Evolutionary conservation across 2,329 filamentous ascomycete genomes (phyloP).

Genomic region (Cryphonectria nitschkei): DNA sequence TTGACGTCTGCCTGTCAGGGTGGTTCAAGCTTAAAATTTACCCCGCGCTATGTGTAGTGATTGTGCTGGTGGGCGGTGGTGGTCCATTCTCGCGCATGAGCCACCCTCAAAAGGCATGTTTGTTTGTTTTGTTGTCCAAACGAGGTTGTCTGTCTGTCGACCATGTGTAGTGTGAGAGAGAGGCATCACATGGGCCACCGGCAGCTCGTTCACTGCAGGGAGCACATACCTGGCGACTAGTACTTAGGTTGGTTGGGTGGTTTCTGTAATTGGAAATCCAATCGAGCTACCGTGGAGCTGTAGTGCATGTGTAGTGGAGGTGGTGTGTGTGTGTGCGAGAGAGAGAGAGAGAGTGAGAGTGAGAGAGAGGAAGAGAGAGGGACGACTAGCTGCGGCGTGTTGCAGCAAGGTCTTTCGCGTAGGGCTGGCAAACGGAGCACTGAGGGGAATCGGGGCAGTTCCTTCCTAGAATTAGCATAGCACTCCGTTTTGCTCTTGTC

Average conservation of each 20-base stretch:
- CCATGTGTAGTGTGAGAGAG: not conserved
- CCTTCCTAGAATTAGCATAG: slow-evolving; percentile 5
- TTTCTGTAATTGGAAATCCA: not conserved
- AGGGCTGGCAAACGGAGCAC: slow-evolving; percentile 16
- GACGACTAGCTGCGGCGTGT: not conserved
- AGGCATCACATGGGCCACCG: not conserved
- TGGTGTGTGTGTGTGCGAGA: not conserved
- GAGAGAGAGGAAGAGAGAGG: no score
- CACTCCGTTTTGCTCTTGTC: slow-evolving; percentile 14
- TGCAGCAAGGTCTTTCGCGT: not conserved
- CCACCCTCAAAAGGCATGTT: not conserved
- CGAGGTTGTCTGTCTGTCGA: no score
- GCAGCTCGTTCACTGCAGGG: not conserved
- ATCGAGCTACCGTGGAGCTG: not conserved
- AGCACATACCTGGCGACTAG: not conserved
- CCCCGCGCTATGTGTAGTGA: not conserved
- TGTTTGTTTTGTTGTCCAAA: not conserved
- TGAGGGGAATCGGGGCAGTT: not conserved
- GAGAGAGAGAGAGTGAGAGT: not conserved
- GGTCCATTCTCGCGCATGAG: not conserved
- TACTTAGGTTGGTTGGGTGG: not conserved
- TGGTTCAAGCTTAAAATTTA: slow-evolving; percentile 1
- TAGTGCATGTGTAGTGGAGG: not conserved
- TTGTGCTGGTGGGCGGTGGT: not conserved
- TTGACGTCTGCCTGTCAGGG: not conserved